Evolutionary conservation across 2,329 filamentous ascomycete genomes (phyloP).

Genomic region (Paracorniculantispora psalliotae): DNA sequence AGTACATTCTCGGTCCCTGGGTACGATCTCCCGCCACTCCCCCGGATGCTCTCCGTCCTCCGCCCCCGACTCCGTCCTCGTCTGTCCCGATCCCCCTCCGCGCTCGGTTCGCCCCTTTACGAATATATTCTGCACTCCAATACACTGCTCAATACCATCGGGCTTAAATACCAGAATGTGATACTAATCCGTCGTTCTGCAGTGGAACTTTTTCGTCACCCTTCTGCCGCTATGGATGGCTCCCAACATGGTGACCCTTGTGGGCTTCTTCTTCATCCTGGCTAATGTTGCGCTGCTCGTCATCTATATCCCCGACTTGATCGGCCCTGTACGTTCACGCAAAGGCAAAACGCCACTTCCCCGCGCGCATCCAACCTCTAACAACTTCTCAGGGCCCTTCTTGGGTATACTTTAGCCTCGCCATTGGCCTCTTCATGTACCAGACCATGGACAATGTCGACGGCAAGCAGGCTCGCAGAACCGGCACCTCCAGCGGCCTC

Average conservation of each 20-base stretch:
- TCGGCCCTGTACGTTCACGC: constrained; percentile 78
- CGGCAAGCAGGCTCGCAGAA: constrained; percentile 92
- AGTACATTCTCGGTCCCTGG: constrained; percentile 92
- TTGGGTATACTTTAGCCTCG: constrained; percentile 96
- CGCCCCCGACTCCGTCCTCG: neutral
- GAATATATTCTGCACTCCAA: neutral
- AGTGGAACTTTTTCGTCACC: constrained; percentile 98
- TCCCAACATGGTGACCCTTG: constrained; percentile 92
- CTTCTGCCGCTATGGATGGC: constrained; percentile 92
- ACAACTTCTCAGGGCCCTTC: constrained; percentile 58
- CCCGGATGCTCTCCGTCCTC: neutral
- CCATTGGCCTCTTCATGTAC: constrained; percentile 95
- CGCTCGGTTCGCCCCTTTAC: neutral
- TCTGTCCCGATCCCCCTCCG: constrained; percentile 9
- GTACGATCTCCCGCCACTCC: constrained; percentile 50
- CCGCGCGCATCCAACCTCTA: neutral
- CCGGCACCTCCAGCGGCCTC: constrained; percentile 88
- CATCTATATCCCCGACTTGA: constrained; percentile 80
- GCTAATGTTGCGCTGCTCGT: constrained; percentile 71
- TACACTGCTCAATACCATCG: neutral
- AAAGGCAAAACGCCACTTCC: neutral
- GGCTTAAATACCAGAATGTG: neutral
- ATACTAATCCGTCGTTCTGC: constrained; percentile 21
- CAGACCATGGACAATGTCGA: constrained; percentile 99
- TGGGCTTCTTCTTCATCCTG: constrained; percentile 93